phyloP scores from a whole-genome alignment of 2,329 filamentous ascomycete genomes.

The Chaetomium olivaceum region DNA sequence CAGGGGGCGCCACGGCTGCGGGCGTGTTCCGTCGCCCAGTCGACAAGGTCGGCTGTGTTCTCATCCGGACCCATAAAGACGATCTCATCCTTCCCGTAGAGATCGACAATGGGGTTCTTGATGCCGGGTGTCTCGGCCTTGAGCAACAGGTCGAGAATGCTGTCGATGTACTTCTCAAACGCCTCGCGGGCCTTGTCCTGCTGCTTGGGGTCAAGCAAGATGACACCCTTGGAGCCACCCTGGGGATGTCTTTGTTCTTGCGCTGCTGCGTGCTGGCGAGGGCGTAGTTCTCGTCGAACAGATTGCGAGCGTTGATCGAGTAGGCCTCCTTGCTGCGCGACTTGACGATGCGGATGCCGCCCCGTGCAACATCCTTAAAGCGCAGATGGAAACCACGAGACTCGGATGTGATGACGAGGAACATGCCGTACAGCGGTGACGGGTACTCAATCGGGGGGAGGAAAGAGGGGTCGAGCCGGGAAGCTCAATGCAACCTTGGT shows the following conservation, averaged over 20 bases:
- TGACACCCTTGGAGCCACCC: constrained; percentile 96
- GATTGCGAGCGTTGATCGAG: constrained; percentile 89
- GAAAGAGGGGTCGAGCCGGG: constrained; percentile 85
- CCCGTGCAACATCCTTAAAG: constrained; percentile 94
- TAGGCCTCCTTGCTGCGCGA: constrained; percentile 95
- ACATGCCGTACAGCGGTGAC: constrained; percentile 94
- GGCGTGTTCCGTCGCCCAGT: constrained; percentile 98
- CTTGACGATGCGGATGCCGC: constrained; percentile 98
- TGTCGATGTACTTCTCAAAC: constrained; percentile 99
- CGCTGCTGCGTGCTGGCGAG: constrained; percentile 97
- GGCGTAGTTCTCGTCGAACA: constrained; percentile 99
- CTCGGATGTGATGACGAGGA: constrained; percentile 95
- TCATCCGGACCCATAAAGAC: constrained; percentile 98
- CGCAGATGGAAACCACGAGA: constrained; percentile 96
- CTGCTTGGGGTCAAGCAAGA: constrained; percentile 88
- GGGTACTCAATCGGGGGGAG: constrained; percentile 90
- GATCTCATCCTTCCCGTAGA: constrained; percentile 94
- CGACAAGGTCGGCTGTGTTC: constrained; percentile 94
- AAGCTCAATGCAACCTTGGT: constrained; percentile 98
- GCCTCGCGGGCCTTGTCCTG: constrained; percentile 90
- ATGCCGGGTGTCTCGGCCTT: constrained; percentile 90
- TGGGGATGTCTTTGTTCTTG: constrained; percentile 99
- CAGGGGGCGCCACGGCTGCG: constrained; percentile 83
- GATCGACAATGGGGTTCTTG: constrained; percentile 96
- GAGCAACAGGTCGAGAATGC: constrained; percentile 90